These are phyloP conservation scores for Microascus cirrosus DNA, from an alignment of 2,329 filamentous ascomycete species.

Conservation along the genomic window DNA sequence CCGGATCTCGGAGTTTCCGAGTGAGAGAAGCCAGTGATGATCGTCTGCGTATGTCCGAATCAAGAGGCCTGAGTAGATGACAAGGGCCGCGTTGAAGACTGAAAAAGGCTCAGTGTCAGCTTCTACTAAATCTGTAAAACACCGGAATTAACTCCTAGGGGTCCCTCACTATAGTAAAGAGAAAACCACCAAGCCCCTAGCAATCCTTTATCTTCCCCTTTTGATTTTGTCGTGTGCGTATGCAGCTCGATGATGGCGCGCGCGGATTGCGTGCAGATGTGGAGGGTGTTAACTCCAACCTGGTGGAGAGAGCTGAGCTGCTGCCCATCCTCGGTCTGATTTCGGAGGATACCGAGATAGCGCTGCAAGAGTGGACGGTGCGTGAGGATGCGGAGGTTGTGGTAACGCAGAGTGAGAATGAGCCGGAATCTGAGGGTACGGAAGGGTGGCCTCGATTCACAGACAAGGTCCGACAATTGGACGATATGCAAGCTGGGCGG, in stretches of 20 bases:
- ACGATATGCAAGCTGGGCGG: not conserved
- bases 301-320: conserved; percentile 3
- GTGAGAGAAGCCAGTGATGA: not conserved
- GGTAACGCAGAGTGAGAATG: conserved; percentile 5
- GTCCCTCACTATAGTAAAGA: not conserved
- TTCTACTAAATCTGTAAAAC: not conserved
- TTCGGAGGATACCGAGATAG: conserved; percentile 4
- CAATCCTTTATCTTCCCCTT: not conserved
- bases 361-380: conserved; percentile 6
- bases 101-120: not conserved
- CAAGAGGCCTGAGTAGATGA: conserved; percentile 2
- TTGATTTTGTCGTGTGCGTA: not conserved
- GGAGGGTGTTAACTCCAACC: not conserved
- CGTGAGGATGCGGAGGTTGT: conserved; percentile 6
- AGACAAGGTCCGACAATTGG: not conserved
- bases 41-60: not conserved
- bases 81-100: conserved; percentile 4
- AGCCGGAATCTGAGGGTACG: not conserved
- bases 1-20: not conserved
- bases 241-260: not conserved
- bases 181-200: conserved; percentile 4
- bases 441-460: not conserved
- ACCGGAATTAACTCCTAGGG: not conserved
- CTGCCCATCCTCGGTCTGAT: not conserved
- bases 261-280: conserved; percentile 2